Evolutionary conservation across 2,329 filamentous ascomycete genomes (phyloP), one percentile per base, ranked within the genome.

Genomic region (Aspergillus hortae): DNA sequence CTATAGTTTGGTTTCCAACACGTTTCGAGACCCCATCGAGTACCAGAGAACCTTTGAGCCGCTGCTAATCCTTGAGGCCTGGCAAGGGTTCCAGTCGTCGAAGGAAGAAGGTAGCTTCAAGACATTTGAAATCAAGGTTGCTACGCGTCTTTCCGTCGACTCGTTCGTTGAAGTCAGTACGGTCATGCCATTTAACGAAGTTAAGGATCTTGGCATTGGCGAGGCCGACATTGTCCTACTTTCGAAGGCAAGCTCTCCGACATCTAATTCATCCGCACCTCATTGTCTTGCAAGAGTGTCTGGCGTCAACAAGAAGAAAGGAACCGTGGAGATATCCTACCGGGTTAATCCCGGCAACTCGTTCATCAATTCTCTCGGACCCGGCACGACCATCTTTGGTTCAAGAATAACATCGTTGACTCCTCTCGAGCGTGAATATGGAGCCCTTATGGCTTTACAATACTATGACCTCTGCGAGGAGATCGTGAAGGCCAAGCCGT

Each of bases 391-490:
- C 36, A 78, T 96, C 0, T 82, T 85, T 62, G 91, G 86, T 2
- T 79, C 89, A 52, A 95, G 95, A 66, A 85, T 99, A 59, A 90
- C 91, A 49, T 96, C 92, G 54, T 88, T 99, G 77, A 95, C 88
- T 2, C 94, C 94, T 0, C 86, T 97, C 47, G 92, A 99, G 75
- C 87, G 94, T 69, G 94, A 99, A 72, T 99, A 92, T 68, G 94
- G 91, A 51, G 90, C 94, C 0, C 74, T 99, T 27, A 88, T 91
- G 73, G 92, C 89, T 63, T 73, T 99, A 57, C 88, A 95, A 68
- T 97, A 95, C 70, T 99, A 97, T 63, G 94, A 99, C 71, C 79
- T 99, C 17, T 95, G 92, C 76, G 88, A 92, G 52, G 94, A 99
- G 72, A 89, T 99, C 51, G 78, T 95, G 44, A 85, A 86, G 61